These are phyloP conservation scores for Alternaria dauci DNA, from an alignment of 2,329 filamentous ascomycete genomes.

Conservation along the genomic window DNA sequence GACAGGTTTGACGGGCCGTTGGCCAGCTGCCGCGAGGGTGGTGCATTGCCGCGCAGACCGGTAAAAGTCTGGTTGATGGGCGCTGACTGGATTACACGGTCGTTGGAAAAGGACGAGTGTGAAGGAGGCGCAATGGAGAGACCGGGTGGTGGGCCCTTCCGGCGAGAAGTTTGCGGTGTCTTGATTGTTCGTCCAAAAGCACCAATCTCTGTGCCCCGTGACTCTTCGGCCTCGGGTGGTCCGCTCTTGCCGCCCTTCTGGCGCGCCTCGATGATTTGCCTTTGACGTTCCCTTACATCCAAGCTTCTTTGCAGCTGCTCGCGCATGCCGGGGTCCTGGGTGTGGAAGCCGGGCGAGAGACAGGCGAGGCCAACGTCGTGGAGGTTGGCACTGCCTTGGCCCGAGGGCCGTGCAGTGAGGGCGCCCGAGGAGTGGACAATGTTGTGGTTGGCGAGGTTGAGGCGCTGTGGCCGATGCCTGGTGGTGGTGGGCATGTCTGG, in stretches of 20 bases:
- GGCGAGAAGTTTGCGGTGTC: conserved; percentile 76
- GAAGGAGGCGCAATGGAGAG: conserved; percentile 95
- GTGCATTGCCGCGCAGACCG: conserved; percentile 71
- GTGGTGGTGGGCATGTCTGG: conserved; percentile 75
- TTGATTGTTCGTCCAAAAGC: conserved; percentile 62
- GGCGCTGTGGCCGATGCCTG: conserved; percentile 75
- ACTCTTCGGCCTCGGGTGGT: conserved; percentile 39
- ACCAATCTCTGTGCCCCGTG: conserved; percentile 48
- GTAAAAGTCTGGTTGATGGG: conserved; percentile 96
- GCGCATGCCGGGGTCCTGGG: conserved; percentile 95
- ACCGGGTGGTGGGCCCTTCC: conserved; percentile 82
- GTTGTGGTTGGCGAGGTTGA: conserved; percentile 73
- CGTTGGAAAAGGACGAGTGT: conserved; percentile 88
- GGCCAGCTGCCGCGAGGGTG: conserved; percentile 77
- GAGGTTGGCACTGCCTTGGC: conserved; percentile 76
- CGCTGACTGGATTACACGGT: conserved; percentile 95
- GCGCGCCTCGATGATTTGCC: conserved; percentile 91
- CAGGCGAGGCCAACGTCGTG: conserved; percentile 95
- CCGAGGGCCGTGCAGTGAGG: conserved; percentile 72
- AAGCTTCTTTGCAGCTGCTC: conserved; percentile 94
- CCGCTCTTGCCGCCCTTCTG: conserved; percentile 76
- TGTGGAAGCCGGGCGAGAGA: conserved; percentile 93
- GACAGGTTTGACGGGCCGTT: conserved; percentile 85
- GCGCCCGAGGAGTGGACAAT: conserved; percentile 54
- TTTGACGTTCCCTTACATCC: conserved; percentile 90